Evolutionary conservation across 345 rosid genomes (phyloP).

Genomic region (Melastoma malabathricum): DNA sequence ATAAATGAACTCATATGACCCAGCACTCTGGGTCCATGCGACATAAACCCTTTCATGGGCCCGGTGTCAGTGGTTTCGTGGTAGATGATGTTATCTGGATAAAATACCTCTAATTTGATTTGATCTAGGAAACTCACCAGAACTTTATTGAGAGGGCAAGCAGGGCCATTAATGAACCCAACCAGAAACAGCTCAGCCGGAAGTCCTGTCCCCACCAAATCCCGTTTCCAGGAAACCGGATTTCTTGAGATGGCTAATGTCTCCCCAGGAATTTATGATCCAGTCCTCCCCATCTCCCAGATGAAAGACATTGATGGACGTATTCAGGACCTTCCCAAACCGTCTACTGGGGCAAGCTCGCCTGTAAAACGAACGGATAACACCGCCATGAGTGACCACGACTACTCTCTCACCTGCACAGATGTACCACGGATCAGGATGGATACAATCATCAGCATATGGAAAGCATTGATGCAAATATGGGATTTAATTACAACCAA

Average conservation of each 20-base stretch:
- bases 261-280: conserved; percentile 39
- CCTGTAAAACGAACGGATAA: conserved; percentile 38
- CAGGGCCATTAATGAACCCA: too few species aligned
- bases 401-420: conserved; percentile 45
- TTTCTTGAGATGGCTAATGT: conserved; percentile 15
- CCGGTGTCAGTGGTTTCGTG: too few species aligned
- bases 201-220: conserved; percentile 67
- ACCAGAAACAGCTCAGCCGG: conserved; percentile 19
- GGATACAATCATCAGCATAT: background rate
- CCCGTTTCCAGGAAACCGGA: conserved; percentile 36
- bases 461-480: background rate
- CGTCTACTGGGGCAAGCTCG: conserved; percentile 44
- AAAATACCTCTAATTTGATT: too few species aligned
- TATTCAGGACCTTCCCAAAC: conserved; percentile 39
- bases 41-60: too few species aligned
- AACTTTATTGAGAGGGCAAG: too few species aligned
- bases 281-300: conserved; percentile 31
- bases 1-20: too few species aligned
- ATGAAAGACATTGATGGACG: conserved; percentile 52
- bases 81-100: too few species aligned
- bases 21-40: too few species aligned
- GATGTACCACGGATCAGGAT: background rate
- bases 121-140: too few species aligned
- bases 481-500: background rate
- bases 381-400: conserved; percentile 65